A percentile compares a stretch with the other conserved stretches of the same genome.
Evolutionary conservation across 768 basidiomycete species (phyloP).

Genomic region (Brasilioporus rufonigricans): DNA sequence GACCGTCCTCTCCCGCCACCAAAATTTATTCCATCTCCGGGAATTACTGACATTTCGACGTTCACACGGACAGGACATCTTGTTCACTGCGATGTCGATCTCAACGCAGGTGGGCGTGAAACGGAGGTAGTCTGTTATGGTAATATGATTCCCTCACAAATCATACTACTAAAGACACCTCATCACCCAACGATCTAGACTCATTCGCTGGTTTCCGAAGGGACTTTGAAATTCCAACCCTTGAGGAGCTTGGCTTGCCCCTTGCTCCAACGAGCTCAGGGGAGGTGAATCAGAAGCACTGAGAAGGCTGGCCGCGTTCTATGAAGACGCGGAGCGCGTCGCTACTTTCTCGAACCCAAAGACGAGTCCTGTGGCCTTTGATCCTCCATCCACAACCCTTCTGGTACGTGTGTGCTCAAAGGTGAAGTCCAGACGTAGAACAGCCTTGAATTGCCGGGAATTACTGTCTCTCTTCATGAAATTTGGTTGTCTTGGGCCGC

Average conservation of each 20-base stretch:
- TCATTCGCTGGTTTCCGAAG: constrained; percentile 16
- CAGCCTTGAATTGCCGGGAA: constrained; percentile 19
- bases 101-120: constrained; percentile 13
- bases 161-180: constrained; percentile 9
- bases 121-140: constrained; percentile 16
- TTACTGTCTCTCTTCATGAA: constrained; percentile 19
- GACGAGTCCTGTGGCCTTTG: constrained; percentile 11
- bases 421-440: constrained; percentile 3
- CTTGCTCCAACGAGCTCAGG: constrained; percentile 28
- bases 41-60: constrained; percentile 4
- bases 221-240: constrained; percentile 25
- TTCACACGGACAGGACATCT: constrained; percentile 18
- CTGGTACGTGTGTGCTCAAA: constrained; percentile 19
- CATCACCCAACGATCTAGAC: constrained; percentile 17
- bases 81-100: constrained; percentile 11
- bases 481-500: constrained; percentile 20
- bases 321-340: constrained; percentile 13
- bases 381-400: constrained; percentile 22
- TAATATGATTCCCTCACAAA: constrained; percentile 15
- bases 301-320: constrained; percentile 17
- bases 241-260: constrained; percentile 16
- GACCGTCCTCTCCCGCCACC: constrained; percentile 6
- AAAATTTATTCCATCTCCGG: not conserved
- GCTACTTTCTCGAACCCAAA: constrained; percentile 16
- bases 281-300: constrained; percentile 27